Conservation (phyloP, 2,329 filamentous ascomycete species). For the Penicillium hesseltinei region DNA sequence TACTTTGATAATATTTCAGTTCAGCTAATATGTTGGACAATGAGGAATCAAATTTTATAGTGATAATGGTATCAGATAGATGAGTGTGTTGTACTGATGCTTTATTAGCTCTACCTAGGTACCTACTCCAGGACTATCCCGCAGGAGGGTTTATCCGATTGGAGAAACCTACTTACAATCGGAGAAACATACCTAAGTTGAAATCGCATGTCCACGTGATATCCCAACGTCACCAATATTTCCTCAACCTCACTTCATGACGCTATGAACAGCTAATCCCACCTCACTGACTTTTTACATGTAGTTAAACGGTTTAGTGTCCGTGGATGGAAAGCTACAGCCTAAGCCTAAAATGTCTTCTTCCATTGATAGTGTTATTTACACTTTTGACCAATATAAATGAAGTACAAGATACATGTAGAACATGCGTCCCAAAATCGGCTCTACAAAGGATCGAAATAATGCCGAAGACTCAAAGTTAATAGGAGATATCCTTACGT, state of each 20-base stretch:
- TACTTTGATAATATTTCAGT: accelerated
- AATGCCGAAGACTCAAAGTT: not conserved
- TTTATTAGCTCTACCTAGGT: not conserved
- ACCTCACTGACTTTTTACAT: too few relatives aligned
- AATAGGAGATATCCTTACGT: not conserved
- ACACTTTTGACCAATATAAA: not conserved
- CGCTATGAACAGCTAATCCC: not conserved
- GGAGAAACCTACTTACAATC: too few relatives aligned
- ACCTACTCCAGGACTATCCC: not conserved
- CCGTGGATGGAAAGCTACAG: not conserved
- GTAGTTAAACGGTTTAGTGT: not conserved
- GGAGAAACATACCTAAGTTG: not conserved
- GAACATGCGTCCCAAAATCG: not conserved
- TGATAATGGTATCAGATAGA: not conserved
- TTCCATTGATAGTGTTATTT: not conserved
- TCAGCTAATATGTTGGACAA: accelerated
- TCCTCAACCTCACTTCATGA: constrained; percentile 5
- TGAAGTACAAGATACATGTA: not conserved
- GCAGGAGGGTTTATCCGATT: not conserved
- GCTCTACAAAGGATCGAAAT: not conserved
- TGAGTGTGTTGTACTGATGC: not conserved
- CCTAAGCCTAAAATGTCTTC: not conserved
- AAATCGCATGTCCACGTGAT: not conserved
- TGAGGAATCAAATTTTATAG: too few relatives aligned
- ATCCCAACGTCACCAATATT: not conserved